Evolutionary conservation across 2,329 filamentous ascomycete genomes (phyloP), one percentile per base, ranked within the genome.

Genomic region (Zelopaecilomyces penicillatus): DNA sequence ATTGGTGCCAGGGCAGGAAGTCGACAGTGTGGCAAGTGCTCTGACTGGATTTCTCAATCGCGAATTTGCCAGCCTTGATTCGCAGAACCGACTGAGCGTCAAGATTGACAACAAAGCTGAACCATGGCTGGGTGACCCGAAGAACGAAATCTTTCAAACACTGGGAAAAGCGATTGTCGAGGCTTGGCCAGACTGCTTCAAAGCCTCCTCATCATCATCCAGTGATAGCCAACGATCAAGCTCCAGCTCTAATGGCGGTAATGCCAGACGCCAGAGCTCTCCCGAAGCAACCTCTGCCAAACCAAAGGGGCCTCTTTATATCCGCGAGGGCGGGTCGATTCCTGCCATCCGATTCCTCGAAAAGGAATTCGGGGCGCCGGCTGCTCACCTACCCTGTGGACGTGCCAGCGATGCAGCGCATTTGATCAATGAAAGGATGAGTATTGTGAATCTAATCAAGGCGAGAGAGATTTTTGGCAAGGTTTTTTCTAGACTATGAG

Each of bases 321-420:
- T 98, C 54, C 80, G 93, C 7, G 93, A 98, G 65, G 93, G 93
- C 9, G 93, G 93, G 5, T 94, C 86, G 0, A 98, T 98, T 54
- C 93, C 93, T 0, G 87, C 87, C 0, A 97, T 97, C 45, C 74
- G 93, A 5, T 97, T 97, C 59, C 62, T 97, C 33, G 91, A 97
- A 63, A 95, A 95, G 67, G 88, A 95, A 57, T 96, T 97, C 59
- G 75, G 76, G 3, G 93, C 93, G 0, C 89, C 90, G 0, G 91
- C 93, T 0, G 91, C 91, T 1, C 90, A 97, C 63, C 67, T 98
- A 31, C 94, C 93, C 0, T 96, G 90, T 58, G 94, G 94, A 0
- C 90, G 96, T 65, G 89, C 91, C 9, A 96, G 87, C 55, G 93
- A 98, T 59, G 83, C 83, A 42, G 93, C 91, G 12, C 93, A 98